Evolutionary conservation across 768 basidiomycete genomes (phyloP).

Genomic region (Pleurotus sapidus): DNA sequence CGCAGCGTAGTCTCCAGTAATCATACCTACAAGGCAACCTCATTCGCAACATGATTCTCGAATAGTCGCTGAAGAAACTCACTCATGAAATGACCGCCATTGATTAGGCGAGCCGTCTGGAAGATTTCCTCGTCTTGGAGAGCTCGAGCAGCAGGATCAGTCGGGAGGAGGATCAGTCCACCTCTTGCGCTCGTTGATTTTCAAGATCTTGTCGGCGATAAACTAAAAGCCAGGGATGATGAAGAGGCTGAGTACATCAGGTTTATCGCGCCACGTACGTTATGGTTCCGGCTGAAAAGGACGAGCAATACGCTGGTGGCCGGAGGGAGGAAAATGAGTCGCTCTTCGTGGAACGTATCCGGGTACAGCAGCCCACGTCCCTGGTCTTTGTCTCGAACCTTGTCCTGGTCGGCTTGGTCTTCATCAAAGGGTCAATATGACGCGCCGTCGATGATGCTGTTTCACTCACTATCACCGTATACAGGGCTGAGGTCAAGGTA

Average conservation of each 20-base stretch:
- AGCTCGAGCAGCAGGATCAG: constrained; percentile 18
- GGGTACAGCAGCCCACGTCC: constrained; percentile 52
- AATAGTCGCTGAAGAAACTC: neutral
- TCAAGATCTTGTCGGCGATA: constrained; percentile 48
- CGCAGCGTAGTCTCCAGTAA: constrained; percentile 57
- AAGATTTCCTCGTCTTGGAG: constrained; percentile 56
- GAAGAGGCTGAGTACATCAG: too few species aligned
- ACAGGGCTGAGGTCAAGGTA: constrained; percentile 57
- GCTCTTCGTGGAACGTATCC: constrained; percentile 52
- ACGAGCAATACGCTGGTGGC: constrained; percentile 51
- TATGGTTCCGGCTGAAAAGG: constrained; percentile 58
- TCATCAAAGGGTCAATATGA: neutral
- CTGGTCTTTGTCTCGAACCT: constrained; percentile 41
- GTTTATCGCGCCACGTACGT: constrained; percentile 20
- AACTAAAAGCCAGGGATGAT: constrained; percentile 29
- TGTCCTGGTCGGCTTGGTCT: constrained; percentile 35
- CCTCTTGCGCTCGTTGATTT: constrained; percentile 51
- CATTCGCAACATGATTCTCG: too few species aligned
- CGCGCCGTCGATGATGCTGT: neutral
- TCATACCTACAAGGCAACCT: constrained; percentile 18
- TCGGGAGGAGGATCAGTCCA: constrained; percentile 41
- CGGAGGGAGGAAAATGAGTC: constrained; percentile 52
- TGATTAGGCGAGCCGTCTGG: constrained; percentile 50
- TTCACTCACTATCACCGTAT: constrained; percentile 44
- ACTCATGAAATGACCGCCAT: constrained; percentile 55